These are phyloP conservation scores for Pythium pyrilobum DNA, from an alignment of 352 stramenopile species.

Conservation along the genomic window DNA sequence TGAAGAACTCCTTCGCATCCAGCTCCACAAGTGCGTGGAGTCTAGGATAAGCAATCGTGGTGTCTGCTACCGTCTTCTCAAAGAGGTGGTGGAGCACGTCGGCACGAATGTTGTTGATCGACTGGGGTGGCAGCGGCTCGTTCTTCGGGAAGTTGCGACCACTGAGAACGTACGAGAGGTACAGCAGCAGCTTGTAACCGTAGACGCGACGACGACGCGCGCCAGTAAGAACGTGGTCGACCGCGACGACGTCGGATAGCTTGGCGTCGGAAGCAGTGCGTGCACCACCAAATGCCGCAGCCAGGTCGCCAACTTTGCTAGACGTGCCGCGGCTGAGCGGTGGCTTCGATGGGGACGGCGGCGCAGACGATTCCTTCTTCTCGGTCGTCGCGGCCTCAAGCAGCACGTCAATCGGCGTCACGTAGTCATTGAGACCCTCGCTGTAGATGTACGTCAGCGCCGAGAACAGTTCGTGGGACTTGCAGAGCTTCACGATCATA, in stretches of 20 bases:
- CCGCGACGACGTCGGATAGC: slow-evolving; percentile 6
- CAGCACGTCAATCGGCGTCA: slow-evolving; percentile 88
- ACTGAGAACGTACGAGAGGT: slow-evolving; percentile 90
- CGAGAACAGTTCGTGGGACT: slow-evolving; percentile 90
- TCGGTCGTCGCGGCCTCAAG: slow-evolving; percentile 69
- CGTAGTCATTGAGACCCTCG: slow-evolving; percentile 90
- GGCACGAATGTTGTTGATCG: slow-evolving; percentile 63
- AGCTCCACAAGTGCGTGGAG: slow-evolving; percentile 73
- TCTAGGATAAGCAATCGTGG: slow-evolving; percentile 64
- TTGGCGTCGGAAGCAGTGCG: slow-evolving; percentile 2
- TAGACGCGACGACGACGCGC: slow-evolving; percentile 61
- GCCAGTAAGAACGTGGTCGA: slow-evolving; percentile 44
- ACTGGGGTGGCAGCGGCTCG: slow-evolving; percentile 51
- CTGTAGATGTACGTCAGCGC: slow-evolving; percentile 95
- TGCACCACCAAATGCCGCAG: slow-evolving; percentile 57
- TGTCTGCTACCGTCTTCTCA: slow-evolving; percentile 57
- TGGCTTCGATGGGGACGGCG: slow-evolving; percentile 11
- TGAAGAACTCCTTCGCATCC: slow-evolving; percentile 76
- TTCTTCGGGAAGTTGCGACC: slow-evolving; percentile 88
- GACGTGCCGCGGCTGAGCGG: slow-evolving; percentile 10
- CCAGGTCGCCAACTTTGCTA: slow-evolving; percentile 52
- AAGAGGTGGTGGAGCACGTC: slow-evolving; percentile 87
- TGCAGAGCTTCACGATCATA: slow-evolving; percentile 90
- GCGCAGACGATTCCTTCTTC: slow-evolving; percentile 23
- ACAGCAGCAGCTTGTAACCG: slow-evolving; percentile 86